Base-by-base conservation (phyloP, 1,139 yeast genomes). In the Yamadazyma siamensis region DNA sequence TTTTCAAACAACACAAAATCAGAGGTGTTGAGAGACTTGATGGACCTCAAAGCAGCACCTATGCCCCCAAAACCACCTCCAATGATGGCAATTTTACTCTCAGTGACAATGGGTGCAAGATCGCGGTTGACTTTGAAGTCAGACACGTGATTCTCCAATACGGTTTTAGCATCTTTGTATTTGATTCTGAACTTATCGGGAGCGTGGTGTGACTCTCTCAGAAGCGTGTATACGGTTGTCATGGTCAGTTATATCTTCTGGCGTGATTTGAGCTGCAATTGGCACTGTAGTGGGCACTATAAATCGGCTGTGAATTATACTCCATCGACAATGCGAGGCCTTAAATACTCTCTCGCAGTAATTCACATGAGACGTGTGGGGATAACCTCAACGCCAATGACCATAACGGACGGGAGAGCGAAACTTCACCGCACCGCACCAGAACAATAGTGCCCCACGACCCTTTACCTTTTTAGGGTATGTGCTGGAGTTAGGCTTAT, bases 1-100 rank as follows among this genome's bases (percentile, higher is more conserved):
- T 64, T 63, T 36, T 72, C 78, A 38, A 65, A 69, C 5, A 71
- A 50, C 14, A 46, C 59, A 39, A 57, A 56, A 46, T 56, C 75
- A 28, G 50, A 48, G 28, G 29, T 19, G 24, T 53, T 59, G 43
- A 56, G 50, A 21, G 54, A 51, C 29, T 55, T 56, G 31, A 51
- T 49, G 32, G 53, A 52, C 38, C 50, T 55, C 27, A 65, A 38
- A 2, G 65, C 61, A 8, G 56, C 39, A 16, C 56, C 60, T 35
- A 71, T 50, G 5, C 77, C 77, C 9, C 58, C 65, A 37, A 72
- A 71, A 1, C 78, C 78, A 8, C 65, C 74, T 2, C 78, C 77
- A 24, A 72, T 49, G 15, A 71, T 60, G 10, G 66, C 52, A 3
- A 69, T 54, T 17, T 53, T 52, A 10, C 69, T 61, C 3, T 31